These are phyloP conservation scores for Aspergillus hortae DNA, from an alignment of 2,329 filamentous ascomycete species.

Conservation along the genomic window DNA sequence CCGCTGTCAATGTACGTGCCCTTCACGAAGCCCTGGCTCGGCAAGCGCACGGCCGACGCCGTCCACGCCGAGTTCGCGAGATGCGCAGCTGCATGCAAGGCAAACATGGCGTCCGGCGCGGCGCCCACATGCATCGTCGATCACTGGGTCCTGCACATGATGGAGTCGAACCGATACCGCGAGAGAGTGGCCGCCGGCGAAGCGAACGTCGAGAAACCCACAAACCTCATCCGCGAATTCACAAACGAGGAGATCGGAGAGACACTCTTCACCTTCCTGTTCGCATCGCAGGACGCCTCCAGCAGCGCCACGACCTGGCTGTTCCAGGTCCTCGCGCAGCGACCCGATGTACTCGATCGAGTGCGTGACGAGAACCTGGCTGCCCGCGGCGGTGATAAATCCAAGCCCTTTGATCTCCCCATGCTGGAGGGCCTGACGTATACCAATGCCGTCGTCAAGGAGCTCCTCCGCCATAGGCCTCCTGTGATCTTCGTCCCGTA, in stretches of 20 bases:
- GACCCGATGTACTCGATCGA: constrained; percentile 47
- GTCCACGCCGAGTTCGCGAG: constrained; percentile 77
- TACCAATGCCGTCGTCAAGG: constrained; percentile 53
- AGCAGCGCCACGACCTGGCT: constrained; percentile 54
- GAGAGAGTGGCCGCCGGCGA: constrained; percentile 67
- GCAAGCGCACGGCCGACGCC: constrained; percentile 82
- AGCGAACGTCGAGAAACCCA: constrained; percentile 47
- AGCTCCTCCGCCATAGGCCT: constrained; percentile 50
- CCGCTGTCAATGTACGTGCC: constrained; percentile 72
- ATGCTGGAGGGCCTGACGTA: constrained; percentile 52
- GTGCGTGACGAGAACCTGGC: constrained; percentile 48
- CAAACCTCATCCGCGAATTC: constrained; percentile 50
- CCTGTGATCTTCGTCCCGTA: constrained; percentile 57
- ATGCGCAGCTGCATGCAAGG: constrained; percentile 82
- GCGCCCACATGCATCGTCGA: constrained; percentile 83
- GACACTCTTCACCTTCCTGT: constrained; percentile 54
- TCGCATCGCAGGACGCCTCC: constrained; percentile 53
- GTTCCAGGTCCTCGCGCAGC: constrained; percentile 51
- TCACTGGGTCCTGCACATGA: constrained; percentile 78
- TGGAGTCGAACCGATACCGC: constrained; percentile 72
- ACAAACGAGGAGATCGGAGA: constrained; percentile 48
- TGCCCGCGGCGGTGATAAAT: constrained; percentile 42
- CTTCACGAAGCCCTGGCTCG: constrained; percentile 85
- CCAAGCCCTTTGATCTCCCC: constrained; percentile 39
- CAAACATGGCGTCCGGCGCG: constrained; percentile 75